Evolutionary conservation across 1,139 yeast species (phyloP).

Genomic region (Arxiozyma bovina): DNA sequence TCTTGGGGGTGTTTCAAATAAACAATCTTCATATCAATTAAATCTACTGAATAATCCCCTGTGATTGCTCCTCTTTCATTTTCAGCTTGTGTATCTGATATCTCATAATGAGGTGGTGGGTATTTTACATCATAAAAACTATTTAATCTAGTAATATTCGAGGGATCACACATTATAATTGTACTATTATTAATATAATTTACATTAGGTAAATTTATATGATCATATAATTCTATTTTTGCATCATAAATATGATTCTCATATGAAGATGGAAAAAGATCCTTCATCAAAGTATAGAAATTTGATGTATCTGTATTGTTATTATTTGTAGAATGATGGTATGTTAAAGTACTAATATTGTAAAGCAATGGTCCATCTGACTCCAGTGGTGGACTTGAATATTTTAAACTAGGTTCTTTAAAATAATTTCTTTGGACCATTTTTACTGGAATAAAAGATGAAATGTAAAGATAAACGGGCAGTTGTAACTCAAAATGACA

Average conservation of each 20-base stretch:
- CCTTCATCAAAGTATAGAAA: background rate
- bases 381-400: background rate
- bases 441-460: constrained; percentile 65
- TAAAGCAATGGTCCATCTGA: background rate
- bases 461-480: constrained; percentile 51
- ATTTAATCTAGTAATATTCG: background rate
- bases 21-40: background rate
- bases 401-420: background rate
- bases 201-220: background rate
- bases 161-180: background rate
- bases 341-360: background rate
- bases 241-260: constrained; percentile 1
- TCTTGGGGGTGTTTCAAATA: background rate
- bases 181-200: background rate
- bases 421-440: background rate
- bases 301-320: background rate
- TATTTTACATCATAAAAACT: background rate
- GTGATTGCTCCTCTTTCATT: background rate
- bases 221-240: background rate
- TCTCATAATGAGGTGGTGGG: background rate
- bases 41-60: background rate
- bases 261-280: background rate
- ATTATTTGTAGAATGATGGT: background rate
- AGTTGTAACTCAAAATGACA: constrained; percentile 62
- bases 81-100: background rate